phyloP scores from a whole-genome alignment of 1,284 basidiomycete genomes.

The Irpex sp. region DNA sequence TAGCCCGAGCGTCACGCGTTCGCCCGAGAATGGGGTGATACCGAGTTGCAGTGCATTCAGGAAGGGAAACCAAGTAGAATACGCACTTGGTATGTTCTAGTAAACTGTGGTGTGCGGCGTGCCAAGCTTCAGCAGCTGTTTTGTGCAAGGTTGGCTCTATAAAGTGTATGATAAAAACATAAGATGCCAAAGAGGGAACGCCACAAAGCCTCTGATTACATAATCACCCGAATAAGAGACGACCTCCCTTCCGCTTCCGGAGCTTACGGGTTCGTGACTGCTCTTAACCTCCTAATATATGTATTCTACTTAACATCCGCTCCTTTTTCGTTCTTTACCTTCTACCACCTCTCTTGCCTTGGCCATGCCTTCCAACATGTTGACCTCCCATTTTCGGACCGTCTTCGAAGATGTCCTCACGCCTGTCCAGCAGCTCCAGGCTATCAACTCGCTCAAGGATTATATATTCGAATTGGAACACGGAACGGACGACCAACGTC shows the following conservation, averaged over 20 bases:
- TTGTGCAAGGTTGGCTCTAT: background rate
- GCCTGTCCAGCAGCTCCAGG: slow-evolving; percentile 17
- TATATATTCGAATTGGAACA: slow-evolving; percentile 22
- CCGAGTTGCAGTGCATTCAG: background rate
- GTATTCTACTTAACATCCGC: background rate
- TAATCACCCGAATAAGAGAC: background rate
- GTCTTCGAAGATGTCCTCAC: slow-evolving; percentile 20
- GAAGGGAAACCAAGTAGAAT: background rate
- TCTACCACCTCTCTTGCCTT: background rate
- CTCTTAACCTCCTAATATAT: background rate
- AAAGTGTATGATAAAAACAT: background rate
- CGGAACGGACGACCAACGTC: slow-evolving; percentile 19
- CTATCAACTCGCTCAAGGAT: slow-evolving; percentile 17
- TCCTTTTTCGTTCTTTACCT: background rate
- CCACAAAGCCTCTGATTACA: slow-evolving; percentile 1
- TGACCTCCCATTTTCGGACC: slow-evolving; percentile 21
- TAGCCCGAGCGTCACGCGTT: slow-evolving; percentile 1
- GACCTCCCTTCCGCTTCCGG: background rate
- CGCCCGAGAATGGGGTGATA: background rate
- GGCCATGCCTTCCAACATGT: slow-evolving; percentile 13
- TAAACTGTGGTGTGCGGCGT: background rate
- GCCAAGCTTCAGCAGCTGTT: background rate
- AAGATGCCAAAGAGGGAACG: background rate
- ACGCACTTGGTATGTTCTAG: background rate
- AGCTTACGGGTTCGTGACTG: background rate